Percentiles rank a stretch among this genome's conserved stretches.
Conservation (phyloP, 352 stramenopile species). For the Globisporangium lucens region DNA sequence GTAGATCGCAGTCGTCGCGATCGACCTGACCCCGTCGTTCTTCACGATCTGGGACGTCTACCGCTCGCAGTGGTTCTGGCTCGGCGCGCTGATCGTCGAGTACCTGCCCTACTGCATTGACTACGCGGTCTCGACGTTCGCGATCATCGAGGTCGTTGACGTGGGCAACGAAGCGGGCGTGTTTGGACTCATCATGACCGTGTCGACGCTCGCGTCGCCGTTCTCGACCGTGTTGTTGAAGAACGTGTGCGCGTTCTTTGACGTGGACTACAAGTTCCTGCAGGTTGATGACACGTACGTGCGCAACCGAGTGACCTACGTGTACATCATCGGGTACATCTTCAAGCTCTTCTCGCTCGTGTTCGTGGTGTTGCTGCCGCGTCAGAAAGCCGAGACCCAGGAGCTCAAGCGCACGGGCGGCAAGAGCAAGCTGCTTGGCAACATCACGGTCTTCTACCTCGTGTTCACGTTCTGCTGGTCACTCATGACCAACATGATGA, state of each 20-base stretch:
- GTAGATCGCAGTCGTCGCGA: conserved; percentile 19
- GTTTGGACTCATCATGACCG: conserved; percentile 23
- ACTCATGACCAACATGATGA: conserved; percentile 27
- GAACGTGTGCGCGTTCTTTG: conserved; percentile 17
- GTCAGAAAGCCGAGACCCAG: conserved; percentile 25
- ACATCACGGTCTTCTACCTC: conserved; percentile 19
- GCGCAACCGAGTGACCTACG: conserved; percentile 23
- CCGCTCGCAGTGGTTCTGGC: conserved; percentile 37
- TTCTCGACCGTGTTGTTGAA: conserved; percentile 22
- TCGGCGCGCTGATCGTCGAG: conserved; percentile 24
- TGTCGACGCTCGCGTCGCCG: conserved; percentile 20
- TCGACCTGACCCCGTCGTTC: conserved; percentile 27
- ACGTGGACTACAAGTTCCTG: conserved; percentile 20
- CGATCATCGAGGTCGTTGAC: conserved; percentile 24
- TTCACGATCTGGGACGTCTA: conserved; percentile 34
- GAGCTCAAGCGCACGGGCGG: conserved; percentile 25
- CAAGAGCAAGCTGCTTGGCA: conserved; percentile 20
- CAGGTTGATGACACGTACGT: conserved; percentile 19
- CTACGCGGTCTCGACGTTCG: conserved; percentile 17
- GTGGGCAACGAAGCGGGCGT: conserved; percentile 22
- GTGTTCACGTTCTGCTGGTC: conserved; percentile 18
- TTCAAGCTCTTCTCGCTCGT: conserved; percentile 22
- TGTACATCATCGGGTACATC: conserved; percentile 21
- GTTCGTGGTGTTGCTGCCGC: conserved; percentile 23
- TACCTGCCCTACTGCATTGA: conserved; percentile 20